Base-by-base conservation (phyloP, 306 rosid species). In the Alnus glutinosa region DNA sequence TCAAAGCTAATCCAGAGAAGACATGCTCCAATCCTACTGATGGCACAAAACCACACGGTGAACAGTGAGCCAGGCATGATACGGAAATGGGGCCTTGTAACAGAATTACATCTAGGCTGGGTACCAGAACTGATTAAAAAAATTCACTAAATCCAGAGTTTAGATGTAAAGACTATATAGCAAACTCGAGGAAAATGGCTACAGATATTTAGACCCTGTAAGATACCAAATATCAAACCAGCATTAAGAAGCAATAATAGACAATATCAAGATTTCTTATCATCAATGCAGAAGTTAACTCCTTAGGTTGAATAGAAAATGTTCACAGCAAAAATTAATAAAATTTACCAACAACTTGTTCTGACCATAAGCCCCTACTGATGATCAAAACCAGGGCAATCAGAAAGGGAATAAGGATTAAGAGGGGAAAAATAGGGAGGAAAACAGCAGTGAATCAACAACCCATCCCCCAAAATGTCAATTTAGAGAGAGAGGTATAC, bases 401-500 rank as follows among this genome's bases (percentile, higher is more conserved):
- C 15, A 10, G 66, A 23, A 18, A 7, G 28, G 36, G 15, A 9
- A 59, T 59, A 10, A 28, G 37, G 14, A 23, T 59, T 28, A 55
- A 55, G 5, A 1, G 37, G 34, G 28, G 9, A 23, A 28, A 23
- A 4, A 30, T 5, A 18, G 66, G 6, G 15, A 28, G 6, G 64
- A 3, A 58, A 48, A 48, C 51, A 48, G 14, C 66, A 28, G 37
- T 18, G 23, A 54, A 54, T 51, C 23, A 13, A 16, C 6, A 16
- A 15, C 23, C 59, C 16, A 9, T 49, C 52, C 16, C 64, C 16
- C 66, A 39, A 12, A 67, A 47, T 12, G 30, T 36, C 12, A 37
- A 10, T 7, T 6, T 36, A 18, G 37, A 15, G 19, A 67, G 72
- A 42, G 0, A 68, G 2, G 34, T 3, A 68, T 91, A 93, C 98